Evolutionary conservation across 352 stramenopile genomes (phyloP).

Genomic region (Globisporangium recalcitrans): DNA sequence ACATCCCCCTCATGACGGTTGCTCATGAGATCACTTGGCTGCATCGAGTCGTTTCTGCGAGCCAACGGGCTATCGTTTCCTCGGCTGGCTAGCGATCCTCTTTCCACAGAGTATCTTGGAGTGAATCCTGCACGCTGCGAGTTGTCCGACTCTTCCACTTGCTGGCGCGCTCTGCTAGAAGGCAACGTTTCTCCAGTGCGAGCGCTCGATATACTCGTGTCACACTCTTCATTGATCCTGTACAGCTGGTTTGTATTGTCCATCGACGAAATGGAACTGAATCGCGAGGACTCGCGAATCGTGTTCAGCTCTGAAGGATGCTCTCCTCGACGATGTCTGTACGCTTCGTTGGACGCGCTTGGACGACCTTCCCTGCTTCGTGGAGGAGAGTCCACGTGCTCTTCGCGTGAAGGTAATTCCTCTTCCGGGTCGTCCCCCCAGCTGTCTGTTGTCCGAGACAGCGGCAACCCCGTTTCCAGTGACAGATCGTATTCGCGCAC

Average conservation of each 20-base stretch:
- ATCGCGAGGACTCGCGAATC: conserved; percentile 10
- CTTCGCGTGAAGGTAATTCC: conserved; percentile 4
- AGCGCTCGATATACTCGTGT: conserved; percentile 16
- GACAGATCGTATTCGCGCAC: conserved; percentile 42
- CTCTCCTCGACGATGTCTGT: background rate
- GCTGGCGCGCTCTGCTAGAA: conserved; percentile 3
- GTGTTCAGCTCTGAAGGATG: conserved; percentile 5
- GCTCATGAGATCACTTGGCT: background rate
- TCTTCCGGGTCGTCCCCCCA: conserved; percentile 38
- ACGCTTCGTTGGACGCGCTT: background rate
- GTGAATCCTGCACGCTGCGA: background rate
- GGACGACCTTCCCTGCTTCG: background rate
- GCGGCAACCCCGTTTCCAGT: conserved; percentile 44
- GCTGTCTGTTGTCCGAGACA: conserved; percentile 56
- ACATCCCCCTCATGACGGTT: background rate
- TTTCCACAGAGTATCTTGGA: background rate
- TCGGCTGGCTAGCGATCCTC: background rate
- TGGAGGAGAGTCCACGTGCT: background rate
- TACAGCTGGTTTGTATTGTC: conserved; percentile 12
- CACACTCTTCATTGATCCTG: conserved; percentile 14
- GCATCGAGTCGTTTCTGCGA: background rate
- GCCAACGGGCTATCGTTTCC: background rate
- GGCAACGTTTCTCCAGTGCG: conserved; percentile 14
- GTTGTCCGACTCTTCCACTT: background rate
- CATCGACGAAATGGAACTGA: conserved; percentile 10